Evolutionary conservation across 2,329 filamentous ascomycete genomes (phyloP).

Genomic region (Neonectria sp.): DNA sequence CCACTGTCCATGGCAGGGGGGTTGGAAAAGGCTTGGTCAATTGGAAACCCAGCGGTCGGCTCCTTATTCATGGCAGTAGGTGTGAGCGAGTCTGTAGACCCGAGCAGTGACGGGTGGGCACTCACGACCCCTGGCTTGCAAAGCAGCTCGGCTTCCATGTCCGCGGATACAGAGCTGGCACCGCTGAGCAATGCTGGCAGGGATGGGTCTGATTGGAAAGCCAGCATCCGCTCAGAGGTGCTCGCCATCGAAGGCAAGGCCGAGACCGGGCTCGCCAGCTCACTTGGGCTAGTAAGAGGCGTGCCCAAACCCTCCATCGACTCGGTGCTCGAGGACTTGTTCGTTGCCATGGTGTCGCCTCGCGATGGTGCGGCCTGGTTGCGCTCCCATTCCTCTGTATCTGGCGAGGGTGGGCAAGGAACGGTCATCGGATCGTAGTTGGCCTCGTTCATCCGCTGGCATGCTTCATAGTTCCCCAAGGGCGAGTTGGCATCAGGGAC

Average conservation of each 20-base stretch:
- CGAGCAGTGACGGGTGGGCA: constrained; percentile 60
- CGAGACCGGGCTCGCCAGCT: constrained; percentile 65
- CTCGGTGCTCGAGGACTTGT: constrained; percentile 66
- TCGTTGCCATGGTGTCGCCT: constrained; percentile 60
- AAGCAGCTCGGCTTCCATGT: constrained; percentile 73
- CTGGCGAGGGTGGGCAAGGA: constrained; percentile 63
- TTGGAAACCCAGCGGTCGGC: constrained; percentile 61
- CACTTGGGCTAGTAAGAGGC: constrained; percentile 70
- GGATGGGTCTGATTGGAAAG: constrained; percentile 75
- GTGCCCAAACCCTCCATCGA: constrained; percentile 66
- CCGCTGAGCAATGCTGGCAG: constrained; percentile 75
- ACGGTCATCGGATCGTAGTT: constrained; percentile 46
- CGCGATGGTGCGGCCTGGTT: constrained; percentile 54
- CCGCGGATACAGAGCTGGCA: constrained; percentile 75
- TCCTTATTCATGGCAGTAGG: constrained; percentile 67
- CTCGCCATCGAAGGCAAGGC: constrained; percentile 57
- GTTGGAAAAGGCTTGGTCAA: constrained; percentile 58
- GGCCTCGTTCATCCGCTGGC: constrained; percentile 22
- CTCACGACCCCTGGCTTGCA: constrained; percentile 63
- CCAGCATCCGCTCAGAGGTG: constrained; percentile 63
- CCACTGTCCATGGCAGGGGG: constrained; percentile 49
- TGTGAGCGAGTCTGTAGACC: constrained; percentile 69
- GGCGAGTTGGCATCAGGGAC: constrained; percentile 38
- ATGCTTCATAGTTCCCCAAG: constrained; percentile 32
- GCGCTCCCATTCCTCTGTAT: constrained; percentile 56